Evolutionary conservation across 2,329 filamentous ascomycete genomes (phyloP), one percentile per base, ranked within the genome.

Genomic region (Blastomyces silverae): DNA sequence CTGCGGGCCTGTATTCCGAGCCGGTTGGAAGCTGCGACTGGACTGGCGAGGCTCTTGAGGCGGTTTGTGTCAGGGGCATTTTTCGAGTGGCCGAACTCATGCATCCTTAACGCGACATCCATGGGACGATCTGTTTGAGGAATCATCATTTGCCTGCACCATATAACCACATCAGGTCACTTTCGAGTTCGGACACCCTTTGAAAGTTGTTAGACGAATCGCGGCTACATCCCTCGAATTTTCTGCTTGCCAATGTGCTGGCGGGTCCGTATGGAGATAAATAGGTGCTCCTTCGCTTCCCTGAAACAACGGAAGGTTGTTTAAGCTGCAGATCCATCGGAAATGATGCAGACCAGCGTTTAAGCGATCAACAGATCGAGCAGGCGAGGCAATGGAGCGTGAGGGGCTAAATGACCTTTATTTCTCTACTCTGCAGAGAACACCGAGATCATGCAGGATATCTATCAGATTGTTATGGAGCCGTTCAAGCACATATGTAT

Each of bases 281-380:
- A 39, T 39, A 11, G 11, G 11, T 11, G 48, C n/a, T 28, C 48
- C 48, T 2, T 28, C 48, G 22, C 48, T 25, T 58, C n/a, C 8
- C 55, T 42, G 34, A 58, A 56, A 31, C 15, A 42, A 39, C 11
- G 31, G 25, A 39, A 34, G 55, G 20, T 10, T 31, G 37, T 34
- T 61, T 31, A 20, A 44, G 42, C 7, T 61, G 58, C 42, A 11
- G 42, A 61, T 34, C 58, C 15, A 31, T 48, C 58, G 8, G 39
- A 61, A 25, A 61, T 61, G 42, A 61, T 42, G 17, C 39, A 61
- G 42, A 17, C 58, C 42, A 48, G 22, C 22, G 22, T 48, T 20
- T 58, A 31, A 4, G 31, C 28, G 11, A 22, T 58, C 55, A 42
- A 42, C 31, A 58, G 20, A 20, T 56, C 7, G 13, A 20, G 6